These are phyloP conservation scores for Sequoiadendron giganteum DNA, from an alignment of 75 land plant species.

Conservation along the genomic window DNA sequence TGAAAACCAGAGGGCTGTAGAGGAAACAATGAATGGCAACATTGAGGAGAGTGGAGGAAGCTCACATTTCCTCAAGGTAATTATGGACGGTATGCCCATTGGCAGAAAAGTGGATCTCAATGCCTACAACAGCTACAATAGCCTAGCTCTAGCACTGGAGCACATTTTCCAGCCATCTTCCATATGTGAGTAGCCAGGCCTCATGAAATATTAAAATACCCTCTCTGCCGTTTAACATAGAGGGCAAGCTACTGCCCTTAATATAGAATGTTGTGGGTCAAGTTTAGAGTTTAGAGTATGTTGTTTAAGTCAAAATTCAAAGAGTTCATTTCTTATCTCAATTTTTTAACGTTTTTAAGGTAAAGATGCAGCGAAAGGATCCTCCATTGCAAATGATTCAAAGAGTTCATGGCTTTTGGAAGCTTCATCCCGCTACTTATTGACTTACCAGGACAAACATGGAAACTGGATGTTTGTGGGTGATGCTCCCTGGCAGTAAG, in stretches of 20 bases:
- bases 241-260: too few relatives aligned
- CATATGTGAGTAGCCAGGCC: slow-evolving; percentile 15
- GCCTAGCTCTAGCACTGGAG: slow-evolving; percentile 22
- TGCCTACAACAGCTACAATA: slow-evolving; percentile 30
- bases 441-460: slow-evolving; percentile 51
- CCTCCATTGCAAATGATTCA: neutral
- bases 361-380: slow-evolving; percentile 2
- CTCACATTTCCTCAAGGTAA: slow-evolving; percentile 28
- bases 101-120: slow-evolving; percentile 46
- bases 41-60: neutral
- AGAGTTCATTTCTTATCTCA: neutral
- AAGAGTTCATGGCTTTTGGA: slow-evolving; percentile 3
- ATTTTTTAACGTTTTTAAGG: neutral
- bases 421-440: slow-evolving; percentile 21
- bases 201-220: neutral
- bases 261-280: too few relatives aligned
- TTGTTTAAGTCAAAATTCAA: too few relatives aligned
- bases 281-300: too few relatives aligned
- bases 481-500: slow-evolving; percentile 58
- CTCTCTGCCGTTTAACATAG: neutral
- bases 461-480: slow-evolving; percentile 58
- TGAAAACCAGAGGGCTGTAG: neutral
- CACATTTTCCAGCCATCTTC: slow-evolving; percentile 24
- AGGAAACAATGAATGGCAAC: neutral
- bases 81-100: slow-evolving; percentile 47